Evolutionary conservation across 257 asterid species (phyloP).

Genomic region (Solanum clarkiae): DNA sequence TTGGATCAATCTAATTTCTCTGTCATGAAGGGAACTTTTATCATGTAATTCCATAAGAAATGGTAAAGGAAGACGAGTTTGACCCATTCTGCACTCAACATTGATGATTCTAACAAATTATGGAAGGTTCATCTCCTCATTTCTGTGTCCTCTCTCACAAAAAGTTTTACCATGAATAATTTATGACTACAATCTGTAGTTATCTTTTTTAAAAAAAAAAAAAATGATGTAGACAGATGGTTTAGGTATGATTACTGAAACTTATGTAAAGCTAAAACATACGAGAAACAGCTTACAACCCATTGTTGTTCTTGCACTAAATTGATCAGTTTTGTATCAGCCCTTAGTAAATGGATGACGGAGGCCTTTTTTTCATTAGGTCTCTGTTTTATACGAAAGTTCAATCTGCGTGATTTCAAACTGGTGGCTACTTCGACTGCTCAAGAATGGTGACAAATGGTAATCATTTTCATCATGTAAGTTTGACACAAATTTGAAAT

Average conservation of each 20-base stretch:
- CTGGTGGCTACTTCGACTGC: neutral
- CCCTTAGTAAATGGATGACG: neutral
- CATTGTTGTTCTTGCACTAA: neutral
- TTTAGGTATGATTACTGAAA: neutral
- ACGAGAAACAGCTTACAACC: neutral
- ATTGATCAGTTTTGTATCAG: neutral
- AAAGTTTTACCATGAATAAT: neutral
- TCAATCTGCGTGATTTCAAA: neutral
- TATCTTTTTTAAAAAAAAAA: neutral
- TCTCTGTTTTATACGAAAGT: neutral
- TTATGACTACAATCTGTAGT: neutral
- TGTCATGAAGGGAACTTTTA: neutral
- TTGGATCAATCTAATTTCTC: neutral
- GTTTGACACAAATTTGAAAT: neutral
- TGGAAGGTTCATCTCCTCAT: neutral
- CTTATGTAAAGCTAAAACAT: neutral
- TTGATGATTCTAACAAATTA: neutral
- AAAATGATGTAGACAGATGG: neutral
- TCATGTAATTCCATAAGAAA: neutral
- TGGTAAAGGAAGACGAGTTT: neutral
- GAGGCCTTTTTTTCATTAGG: neutral
- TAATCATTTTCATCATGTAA: neutral
- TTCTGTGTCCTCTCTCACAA: neutral
- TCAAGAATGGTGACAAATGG: neutral
- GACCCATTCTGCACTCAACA: neutral